Base-by-base conservation (phyloP, 768 basidiomycete species). In the Boletus subcaerulescens region DNA sequence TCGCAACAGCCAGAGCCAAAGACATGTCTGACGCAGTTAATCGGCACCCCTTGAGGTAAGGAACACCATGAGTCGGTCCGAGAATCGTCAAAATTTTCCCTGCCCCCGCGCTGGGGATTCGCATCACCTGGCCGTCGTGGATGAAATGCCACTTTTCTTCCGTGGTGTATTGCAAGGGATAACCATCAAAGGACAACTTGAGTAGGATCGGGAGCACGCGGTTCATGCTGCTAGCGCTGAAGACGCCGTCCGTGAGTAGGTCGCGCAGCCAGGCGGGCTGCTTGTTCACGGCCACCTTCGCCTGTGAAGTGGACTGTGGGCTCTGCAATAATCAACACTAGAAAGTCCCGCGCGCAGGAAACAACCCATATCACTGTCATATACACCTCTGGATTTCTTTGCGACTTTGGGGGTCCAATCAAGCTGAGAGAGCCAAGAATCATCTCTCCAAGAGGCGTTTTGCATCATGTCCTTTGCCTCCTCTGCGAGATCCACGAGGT, bases 371-470 rank as follows among this genome's bases (percentile, higher is more conserved):
- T 44, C 36, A 10, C 46, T 20, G 2, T 66, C 55, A 14, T 70
- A 52, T 8, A 89, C 65, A 0, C 89, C 89, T 64, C 90, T 76
- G 10, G 86, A 84, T 68, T 84, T 83, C 36, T 82, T 79, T 0
- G 83, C 85, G 8, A 80, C 76, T 70, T 98, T 98, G 2, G 91
- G 91, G 1, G 91, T 86, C 97, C 97, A 98, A 67, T 99, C 95
- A 53, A 98, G 76, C 69, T 99, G 97, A 45, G 77, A 80, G 14
- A 94, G 71, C 93, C 93, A 97, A 9, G 84, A 84, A 70, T 93
- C 89, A 3, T 79, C 76, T 66, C 77, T 81, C 88, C 85, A 93
- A 47, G 66, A 70, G 29, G 73, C 81, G 45, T 72, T 69, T 13
- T 74, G 71, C 74, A 81, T 76, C 71, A 87, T 59, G 8, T 48